Conservation (phyloP, 352 stramenopile genomes). For the Globisporangium canariense region DNA sequence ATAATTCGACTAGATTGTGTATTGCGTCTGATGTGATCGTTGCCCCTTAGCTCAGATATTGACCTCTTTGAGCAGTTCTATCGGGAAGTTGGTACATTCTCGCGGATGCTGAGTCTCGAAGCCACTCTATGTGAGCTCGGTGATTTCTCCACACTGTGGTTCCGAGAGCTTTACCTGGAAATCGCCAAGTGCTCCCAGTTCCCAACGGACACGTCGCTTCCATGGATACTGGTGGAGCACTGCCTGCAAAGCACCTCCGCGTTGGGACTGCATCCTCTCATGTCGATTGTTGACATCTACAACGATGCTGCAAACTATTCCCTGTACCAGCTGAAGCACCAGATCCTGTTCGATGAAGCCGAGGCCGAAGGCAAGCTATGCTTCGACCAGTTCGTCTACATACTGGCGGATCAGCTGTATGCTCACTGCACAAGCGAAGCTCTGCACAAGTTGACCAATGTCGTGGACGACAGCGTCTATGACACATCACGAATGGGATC, state of each 20-base stretch:
- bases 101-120: slow-evolving; percentile 50
- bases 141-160: slow-evolving; percentile 77
- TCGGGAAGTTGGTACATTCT: slow-evolving; percentile 38
- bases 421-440: slow-evolving; percentile 48
- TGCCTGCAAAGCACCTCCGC: slow-evolving; percentile 29
- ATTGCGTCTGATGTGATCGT: background rate
- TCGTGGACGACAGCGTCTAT: background rate
- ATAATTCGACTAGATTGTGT: background rate
- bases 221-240: slow-evolving; percentile 76
- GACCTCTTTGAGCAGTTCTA: slow-evolving; percentile 60
- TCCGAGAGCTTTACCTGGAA: slow-evolving; percentile 80
- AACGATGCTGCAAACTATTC: slow-evolving; percentile 68
- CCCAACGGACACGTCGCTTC: slow-evolving; percentile 75
- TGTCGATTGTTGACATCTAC: slow-evolving; percentile 81
- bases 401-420: slow-evolving; percentile 65
- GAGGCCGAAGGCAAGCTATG: slow-evolving; percentile 79
- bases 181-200: slow-evolving; percentile 68
- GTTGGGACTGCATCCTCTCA: slow-evolving; percentile 26
- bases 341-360: slow-evolving; percentile 79
- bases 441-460: background rate
- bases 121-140: slow-evolving; percentile 41
- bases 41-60: slow-evolving; percentile 45
- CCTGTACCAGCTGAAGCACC: slow-evolving; percentile 51
- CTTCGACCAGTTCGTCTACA: slow-evolving; percentile 76
- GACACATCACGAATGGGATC: background rate